Conservation (phyloP, 768 basidiomycete genomes). For the Leccinum boreale region DNA sequence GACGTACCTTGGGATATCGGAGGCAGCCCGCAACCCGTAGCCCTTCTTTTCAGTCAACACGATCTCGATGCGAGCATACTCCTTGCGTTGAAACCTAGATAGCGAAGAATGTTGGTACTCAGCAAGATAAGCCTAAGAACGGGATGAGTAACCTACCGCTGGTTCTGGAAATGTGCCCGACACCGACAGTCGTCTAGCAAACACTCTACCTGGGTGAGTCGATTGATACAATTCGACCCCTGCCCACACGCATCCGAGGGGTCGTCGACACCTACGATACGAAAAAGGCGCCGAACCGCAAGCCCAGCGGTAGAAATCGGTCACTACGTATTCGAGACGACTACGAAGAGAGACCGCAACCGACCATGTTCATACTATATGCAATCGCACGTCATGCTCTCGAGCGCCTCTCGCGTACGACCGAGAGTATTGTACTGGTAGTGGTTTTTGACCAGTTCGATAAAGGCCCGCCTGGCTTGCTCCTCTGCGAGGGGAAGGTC, state of each 20-base stretch:
- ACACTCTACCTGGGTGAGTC: conserved; percentile 96
- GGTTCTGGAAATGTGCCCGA: conserved; percentile 80
- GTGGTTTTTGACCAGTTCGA: conserved; percentile 69
- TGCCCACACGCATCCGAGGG: conserved; percentile 75
- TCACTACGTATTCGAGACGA: conserved; percentile 31
- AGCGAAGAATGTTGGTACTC: background rate
- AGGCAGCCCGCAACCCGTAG: conserved; percentile 81
- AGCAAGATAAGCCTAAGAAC: background rate
- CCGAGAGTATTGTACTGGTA: conserved; percentile 89
- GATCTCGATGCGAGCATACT: conserved; percentile 85
- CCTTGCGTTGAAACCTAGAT: conserved; percentile 76
- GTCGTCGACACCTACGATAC: conserved; percentile 52
- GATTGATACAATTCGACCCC: conserved; percentile 92
- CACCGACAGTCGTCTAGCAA: conserved; percentile 87
- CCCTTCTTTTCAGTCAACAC: conserved; percentile 96
- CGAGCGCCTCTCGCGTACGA: conserved; percentile 81
- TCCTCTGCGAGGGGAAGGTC: conserved; percentile 76
- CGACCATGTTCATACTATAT: conserved; percentile 74
- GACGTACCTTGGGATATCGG: conserved; percentile 61
- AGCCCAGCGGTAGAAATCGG: conserved; percentile 12
- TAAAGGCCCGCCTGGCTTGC: conserved; percentile 69
- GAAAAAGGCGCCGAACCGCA: conserved; percentile 21
- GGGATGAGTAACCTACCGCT: conserved; percentile 55
- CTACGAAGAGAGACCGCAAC: conserved; percentile 33
- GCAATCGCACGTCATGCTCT: conserved; percentile 97